Conservation (phyloP, 331 rosid species). For the Acacia concinna region DNA sequence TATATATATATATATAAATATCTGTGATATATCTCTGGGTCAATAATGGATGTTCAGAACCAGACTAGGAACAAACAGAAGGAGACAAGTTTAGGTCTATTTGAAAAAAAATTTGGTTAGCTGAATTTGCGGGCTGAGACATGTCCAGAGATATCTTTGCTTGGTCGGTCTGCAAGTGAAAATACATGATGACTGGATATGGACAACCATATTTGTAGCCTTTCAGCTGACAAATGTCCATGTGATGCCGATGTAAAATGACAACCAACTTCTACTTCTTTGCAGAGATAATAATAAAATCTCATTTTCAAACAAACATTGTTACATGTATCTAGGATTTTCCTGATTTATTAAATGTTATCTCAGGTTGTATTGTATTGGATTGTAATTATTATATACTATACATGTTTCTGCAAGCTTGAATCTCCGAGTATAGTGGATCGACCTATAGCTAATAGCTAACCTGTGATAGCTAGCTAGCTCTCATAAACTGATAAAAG, state of each 20-base stretch:
- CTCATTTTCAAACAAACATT: neutral
- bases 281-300: neutral
- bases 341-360: neutral
- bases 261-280: neutral
- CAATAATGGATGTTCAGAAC: neutral
- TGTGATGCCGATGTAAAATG: neutral
- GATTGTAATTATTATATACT: neutral
- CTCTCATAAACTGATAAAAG: neutral
- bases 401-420: neutral
- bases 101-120: neutral
- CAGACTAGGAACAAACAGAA: constrained; percentile 1
- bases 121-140: constrained; percentile 16
- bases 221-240: neutral
- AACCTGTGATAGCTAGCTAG: neutral
- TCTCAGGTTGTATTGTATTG: neutral
- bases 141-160: neutral
- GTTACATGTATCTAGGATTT: neutral
- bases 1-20: neutral
- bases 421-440: neutral
- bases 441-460: neutral
- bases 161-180: constrained; percentile 15
- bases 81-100: neutral
- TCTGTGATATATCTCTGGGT: neutral
- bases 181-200: neutral
- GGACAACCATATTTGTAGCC: neutral